A percentile compares a stretch with the other conserved stretches of the same genome.
phyloP scores from a whole-genome alignment of 2,329 filamentous ascomycete species.

The Zymoseptoria ardabiliae region DNA sequence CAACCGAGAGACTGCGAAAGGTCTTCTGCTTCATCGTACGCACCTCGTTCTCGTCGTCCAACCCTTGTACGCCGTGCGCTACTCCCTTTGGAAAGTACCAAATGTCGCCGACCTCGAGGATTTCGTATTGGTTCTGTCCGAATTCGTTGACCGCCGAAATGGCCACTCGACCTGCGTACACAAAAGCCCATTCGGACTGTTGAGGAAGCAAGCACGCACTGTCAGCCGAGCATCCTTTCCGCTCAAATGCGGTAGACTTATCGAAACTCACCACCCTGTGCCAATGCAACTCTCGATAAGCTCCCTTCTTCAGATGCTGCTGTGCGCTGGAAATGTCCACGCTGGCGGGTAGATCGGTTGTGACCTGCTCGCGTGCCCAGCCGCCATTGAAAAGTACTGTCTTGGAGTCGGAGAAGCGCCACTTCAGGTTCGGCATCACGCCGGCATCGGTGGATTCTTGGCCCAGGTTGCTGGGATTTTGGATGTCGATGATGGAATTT shows the following conservation, averaged over 20 bases:
- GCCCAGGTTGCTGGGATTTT: slow-evolving; percentile 58
- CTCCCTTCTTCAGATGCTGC: slow-evolving; percentile 60
- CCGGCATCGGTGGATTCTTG: slow-evolving; percentile 56
- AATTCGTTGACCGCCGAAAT: slow-evolving; percentile 47
- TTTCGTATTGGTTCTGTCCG: slow-evolving; percentile 43
- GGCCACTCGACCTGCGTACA: slow-evolving; percentile 48
- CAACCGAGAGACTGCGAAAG: neutral
- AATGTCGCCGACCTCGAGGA: slow-evolving; percentile 34
- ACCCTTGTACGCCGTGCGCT: slow-evolving; percentile 56
- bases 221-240: neutral
- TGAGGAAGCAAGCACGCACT: neutral
- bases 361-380: slow-evolving; percentile 59
- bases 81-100: slow-evolving; percentile 37
- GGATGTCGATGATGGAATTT: slow-evolving; percentile 52
- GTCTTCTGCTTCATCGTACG: neutral
- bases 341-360: slow-evolving; percentile 58
- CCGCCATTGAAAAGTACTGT: slow-evolving; percentile 56
- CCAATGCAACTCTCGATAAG: slow-evolving; percentile 59
- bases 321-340: slow-evolving; percentile 61
- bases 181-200: slow-evolving; percentile 43
- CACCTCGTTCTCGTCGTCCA: slow-evolving; percentile 57
- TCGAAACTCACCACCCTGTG: slow-evolving; percentile 37
- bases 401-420: slow-evolving; percentile 61
- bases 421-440: slow-evolving; percentile 57
- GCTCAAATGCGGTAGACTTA: neutral